phyloP scores from a whole-genome alignment of 2,329 filamentous ascomycete genomes.

The Penicillium sp. region DNA sequence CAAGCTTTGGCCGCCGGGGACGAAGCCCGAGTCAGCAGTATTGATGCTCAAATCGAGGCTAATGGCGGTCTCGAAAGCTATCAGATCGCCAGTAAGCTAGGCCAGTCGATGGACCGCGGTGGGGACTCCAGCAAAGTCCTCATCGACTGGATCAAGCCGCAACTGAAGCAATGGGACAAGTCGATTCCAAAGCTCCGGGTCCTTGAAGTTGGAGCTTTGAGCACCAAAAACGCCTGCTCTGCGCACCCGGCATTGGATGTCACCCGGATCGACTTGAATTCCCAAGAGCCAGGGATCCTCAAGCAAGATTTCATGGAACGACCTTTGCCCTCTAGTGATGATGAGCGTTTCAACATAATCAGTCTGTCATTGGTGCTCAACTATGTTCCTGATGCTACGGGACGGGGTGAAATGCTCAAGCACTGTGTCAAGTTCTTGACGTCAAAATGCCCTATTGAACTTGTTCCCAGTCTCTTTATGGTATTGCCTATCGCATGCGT shows the following conservation, averaged over 20 bases:
- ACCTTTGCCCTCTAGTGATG: slow-evolving; percentile 60
- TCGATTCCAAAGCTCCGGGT: slow-evolving; percentile 54
- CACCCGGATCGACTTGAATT: slow-evolving; percentile 84
- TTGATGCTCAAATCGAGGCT: slow-evolving; percentile 52
- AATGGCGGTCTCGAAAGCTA: slow-evolving; percentile 60
- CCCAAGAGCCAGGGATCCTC: slow-evolving; percentile 71
- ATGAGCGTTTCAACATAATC: slow-evolving; percentile 79
- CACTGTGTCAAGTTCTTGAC: slow-evolving; percentile 70
- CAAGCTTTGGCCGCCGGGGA: slow-evolving; percentile 50
- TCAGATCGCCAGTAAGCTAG: slow-evolving; percentile 61
- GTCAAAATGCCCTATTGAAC: slow-evolving; percentile 21
- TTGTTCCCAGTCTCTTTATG: slow-evolving; percentile 67
- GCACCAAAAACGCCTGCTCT: slow-evolving; percentile 79
- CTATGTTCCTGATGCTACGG: slow-evolving; percentile 75
- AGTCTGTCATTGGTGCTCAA: slow-evolving; percentile 92
- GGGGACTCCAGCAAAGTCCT: slow-evolving; percentile 62
- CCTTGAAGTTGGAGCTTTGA: slow-evolving; percentile 87
- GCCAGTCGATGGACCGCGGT: slow-evolving; percentile 58
- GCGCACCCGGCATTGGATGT: slow-evolving; percentile 68
- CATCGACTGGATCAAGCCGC: slow-evolving; percentile 55
- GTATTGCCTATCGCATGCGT: slow-evolving; percentile 87
- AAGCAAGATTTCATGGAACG: slow-evolving; percentile 94
- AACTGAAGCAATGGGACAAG: slow-evolving; percentile 23
- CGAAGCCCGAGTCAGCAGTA: slow-evolving; percentile 37
- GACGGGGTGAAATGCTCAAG: slow-evolving; percentile 79